Percentiles rank a stretch among this genome's conserved stretches.
Evolutionary conservation across 768 basidiomycete genomes (phyloP).

Genomic region (Pholiota microspora): DNA sequence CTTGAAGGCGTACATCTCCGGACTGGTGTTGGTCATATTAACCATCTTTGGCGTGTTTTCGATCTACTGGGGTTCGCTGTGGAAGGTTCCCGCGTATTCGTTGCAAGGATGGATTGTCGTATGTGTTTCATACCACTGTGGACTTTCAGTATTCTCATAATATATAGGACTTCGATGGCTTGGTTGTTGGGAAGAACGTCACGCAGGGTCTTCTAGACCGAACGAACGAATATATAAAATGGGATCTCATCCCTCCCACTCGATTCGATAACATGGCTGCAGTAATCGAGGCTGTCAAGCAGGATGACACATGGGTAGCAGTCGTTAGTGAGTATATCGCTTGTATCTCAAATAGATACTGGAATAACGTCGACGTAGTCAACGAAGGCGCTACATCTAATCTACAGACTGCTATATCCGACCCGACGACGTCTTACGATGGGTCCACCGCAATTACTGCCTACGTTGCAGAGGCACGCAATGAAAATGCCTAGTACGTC

Average conservation of each 20-base stretch:
- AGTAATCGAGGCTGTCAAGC: conserved; percentile 39
- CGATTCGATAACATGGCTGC: conserved; percentile 38
- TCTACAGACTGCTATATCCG: conserved; percentile 33
- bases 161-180: conserved; percentile 61
- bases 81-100: conserved; percentile 39
- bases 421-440: conserved; percentile 42
- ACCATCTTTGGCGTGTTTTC: conserved; percentile 48
- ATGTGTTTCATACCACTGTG: background rate
- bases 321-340: conserved; percentile 39
- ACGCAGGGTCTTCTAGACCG: conserved; percentile 25
- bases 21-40: conserved; percentile 34
- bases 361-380: conserved; percentile 25
- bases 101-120: conserved; percentile 43
- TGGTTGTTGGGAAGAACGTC: conserved; percentile 45
- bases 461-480: conserved; percentile 50
- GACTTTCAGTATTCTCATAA: background rate
- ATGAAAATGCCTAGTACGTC: conserved; percentile 59
- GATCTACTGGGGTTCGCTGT: conserved; percentile 58
- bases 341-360: background rate
- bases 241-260: conserved; percentile 35
- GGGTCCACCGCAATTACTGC: conserved; percentile 47
- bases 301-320: conserved; percentile 52
- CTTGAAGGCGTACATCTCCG: conserved; percentile 38
- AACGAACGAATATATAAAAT: conserved; percentile 30
- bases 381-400: conserved; percentile 37